Base-by-base conservation (phyloP, 176 grass and related monocot genomes). In the Bolboschoenus planiculmis region DNA sequence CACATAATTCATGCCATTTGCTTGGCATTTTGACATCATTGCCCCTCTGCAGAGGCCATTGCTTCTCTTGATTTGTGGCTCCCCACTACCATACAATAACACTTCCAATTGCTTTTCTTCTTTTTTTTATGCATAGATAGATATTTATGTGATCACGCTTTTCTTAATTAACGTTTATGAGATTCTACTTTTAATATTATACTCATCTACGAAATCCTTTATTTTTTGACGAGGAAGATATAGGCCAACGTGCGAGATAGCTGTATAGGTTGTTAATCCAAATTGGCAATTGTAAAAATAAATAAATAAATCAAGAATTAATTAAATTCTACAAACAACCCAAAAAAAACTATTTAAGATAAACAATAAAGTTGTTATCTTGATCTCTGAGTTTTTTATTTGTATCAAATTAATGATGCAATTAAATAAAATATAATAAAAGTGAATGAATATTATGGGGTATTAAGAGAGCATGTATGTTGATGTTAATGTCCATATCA, bases 61-160 rank as follows among this genome's bases (percentile, higher is more conserved):
- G 78, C 78, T 80, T 80, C 55, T 39, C 53, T 81, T n/a, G n/a
- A n/a, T n/a, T 81, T n/a, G 78, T 81, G 75, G 78, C 78, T 23
- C 55, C 56, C 54, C 78, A 81, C 78, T 81, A 61, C 35, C 78
- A 60, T 46, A 6, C 31, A 58, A 23, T 60, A 80, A 21, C 47
- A 47, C 16, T 48, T 80, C 15, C 9, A 37, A 57, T 80, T 57
- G 47, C n/a, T n/a, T n/a, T n/a, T n/a, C n/a, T n/a, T n/a, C n/a
- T n/a, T n/a, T n/a, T n/a, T 81, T 60, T 79, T 79, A 39, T 39
- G 56, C 36, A 42, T 43, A 58, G 53, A 80, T 43, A 58, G 33
- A 60, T 43, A 60, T 42, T 18, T 43, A 57, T 79, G 51, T n/a
- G 30, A 57, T 39, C 77, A 79, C 30, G 58, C 30, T 56, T 48